A percentile compares a stretch with the other conserved stretches of the same genome.
Evolutionary conservation across 2,329 filamentous ascomycete genomes (phyloP).

Genomic region (Clarireedia paspali): DNA sequence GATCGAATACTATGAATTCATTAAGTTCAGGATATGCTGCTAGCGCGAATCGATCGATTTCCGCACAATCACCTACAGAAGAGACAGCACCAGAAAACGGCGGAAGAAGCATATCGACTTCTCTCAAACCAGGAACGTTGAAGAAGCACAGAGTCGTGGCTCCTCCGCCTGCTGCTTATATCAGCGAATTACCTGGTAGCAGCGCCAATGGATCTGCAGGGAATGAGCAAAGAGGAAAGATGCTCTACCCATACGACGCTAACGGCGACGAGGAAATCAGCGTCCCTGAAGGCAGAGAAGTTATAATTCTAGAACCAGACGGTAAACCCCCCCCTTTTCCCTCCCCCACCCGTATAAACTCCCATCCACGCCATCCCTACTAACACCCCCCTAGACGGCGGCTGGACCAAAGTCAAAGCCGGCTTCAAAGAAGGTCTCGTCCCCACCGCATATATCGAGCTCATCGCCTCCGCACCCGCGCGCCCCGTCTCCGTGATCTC

Average conservation of each 20-base stretch:
- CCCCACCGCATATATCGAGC: constrained; percentile 77
- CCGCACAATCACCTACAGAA: constrained; percentile 44
- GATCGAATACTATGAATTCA: constrained; percentile 81
- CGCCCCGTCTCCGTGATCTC: constrained; percentile 70
- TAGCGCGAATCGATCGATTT: constrained; percentile 68
- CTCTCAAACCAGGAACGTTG: constrained; percentile 20
- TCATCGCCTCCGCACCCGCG: constrained; percentile 39
- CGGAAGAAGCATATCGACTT: constrained; percentile 12
- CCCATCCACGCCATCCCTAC: constrained; percentile 17
- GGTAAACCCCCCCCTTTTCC: constrained; percentile 47
- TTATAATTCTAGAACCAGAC: constrained; percentile 76
- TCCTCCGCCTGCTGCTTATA: constrained; percentile 76
- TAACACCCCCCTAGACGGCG: constrained; percentile 59
- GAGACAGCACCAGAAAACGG: constrained; percentile 37
- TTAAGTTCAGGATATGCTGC: constrained; percentile 81
- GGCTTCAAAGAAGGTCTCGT: constrained; percentile 77
- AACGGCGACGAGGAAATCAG: constrained; percentile 74
- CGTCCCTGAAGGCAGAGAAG: constrained; percentile 69
- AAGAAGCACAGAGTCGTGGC: constrained; percentile 71
- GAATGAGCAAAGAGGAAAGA: constrained; percentile 66
- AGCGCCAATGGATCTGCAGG: constrained; percentile 34
- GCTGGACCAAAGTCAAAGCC: constrained; percentile 80
- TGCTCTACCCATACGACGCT: constrained; percentile 83
- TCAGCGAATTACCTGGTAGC: constrained; percentile 56
- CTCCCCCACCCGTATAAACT: constrained; percentile 7